Evolutionary conservation across 179 eudicot species (phyloP), one percentile per base, ranked within the genome.

Genomic region (Beta lomatogona): DNA sequence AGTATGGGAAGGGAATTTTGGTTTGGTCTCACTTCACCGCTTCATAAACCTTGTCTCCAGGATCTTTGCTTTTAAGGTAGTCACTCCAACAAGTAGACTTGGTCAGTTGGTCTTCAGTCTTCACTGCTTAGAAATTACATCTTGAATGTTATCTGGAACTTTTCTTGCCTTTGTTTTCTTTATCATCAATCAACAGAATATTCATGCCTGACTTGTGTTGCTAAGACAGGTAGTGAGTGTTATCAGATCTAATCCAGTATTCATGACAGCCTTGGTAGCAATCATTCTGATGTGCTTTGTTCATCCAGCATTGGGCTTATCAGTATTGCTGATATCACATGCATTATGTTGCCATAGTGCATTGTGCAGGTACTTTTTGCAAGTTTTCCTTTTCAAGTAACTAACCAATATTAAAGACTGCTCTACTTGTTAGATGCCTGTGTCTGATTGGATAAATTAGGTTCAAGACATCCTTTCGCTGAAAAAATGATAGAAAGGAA

Each of bases 271-370:
- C 54, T 65, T 92, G 78, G 86, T 88, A 80, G 90, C 98, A 19
- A 78, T 88, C 76, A 77, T 88, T 79, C 82, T 97, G 86, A 92
- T 90, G 71, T 90, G 91, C 91, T 89, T 91, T 88, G 89, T 92
- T 83, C 99, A 97, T 88, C 97, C 99, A 46, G 91, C 98, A 5
- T 78, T 97, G 81, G 99, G 99, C 82, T 89, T 97, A 59, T 84
- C 87, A 61, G 58, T 94, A 54, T 83, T 97, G 89, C 85, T 93
- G 78, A 55, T 89, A 41, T 89, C 89, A 76, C 97, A 97, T 86
- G 88, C 87, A 16, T 81, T 88, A n/a, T 86, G 95, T 89, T 97
- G 97, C 82, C 99, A 94, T 85, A 87, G 58, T 77, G 86, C 99
- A 28, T 83, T 97, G 79, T 91, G 90, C 93, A 94, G 99, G 99